Evolutionary conservation across 495 filamentous ascomycete species (phyloP).

Genomic region (Cercophora newfieldiana): DNA sequence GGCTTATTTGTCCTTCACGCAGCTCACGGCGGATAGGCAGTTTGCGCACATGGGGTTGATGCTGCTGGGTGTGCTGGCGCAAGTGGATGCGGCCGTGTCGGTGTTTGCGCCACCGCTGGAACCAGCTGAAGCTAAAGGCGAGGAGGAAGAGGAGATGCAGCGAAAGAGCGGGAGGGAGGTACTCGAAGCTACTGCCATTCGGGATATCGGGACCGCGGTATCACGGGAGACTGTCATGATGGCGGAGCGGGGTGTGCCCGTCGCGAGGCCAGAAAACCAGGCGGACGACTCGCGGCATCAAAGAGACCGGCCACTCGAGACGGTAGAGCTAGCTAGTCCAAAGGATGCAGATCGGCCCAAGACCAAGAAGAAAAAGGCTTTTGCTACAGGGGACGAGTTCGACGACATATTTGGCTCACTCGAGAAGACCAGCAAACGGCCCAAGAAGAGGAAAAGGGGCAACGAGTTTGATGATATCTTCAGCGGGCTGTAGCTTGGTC

Average conservation of each 20-base stretch:
- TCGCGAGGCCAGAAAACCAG: conserved; percentile 1
- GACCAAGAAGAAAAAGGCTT: conserved; percentile 16
- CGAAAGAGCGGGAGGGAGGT: conserved; percentile 35
- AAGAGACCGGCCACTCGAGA: not conserved
- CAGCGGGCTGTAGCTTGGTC: conserved; percentile 11
- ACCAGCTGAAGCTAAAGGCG: not conserved
- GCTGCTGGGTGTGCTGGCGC: conserved; percentile 64
- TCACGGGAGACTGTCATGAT: conserved; percentile 4
- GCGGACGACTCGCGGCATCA: not conserved
- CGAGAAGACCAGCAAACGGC: conserved; percentile 19
- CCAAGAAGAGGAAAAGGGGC: conserved; percentile 29
- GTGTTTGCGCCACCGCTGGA: conserved; percentile 21
- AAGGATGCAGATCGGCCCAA: not conserved
- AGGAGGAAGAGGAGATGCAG: conserved; percentile 17
- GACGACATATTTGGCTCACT: conserved; percentile 38
- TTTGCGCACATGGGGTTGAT: conserved; percentile 79
- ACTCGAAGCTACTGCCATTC: conserved; percentile 5
- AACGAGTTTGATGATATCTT: conserved; percentile 41
- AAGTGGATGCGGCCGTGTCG: conserved; percentile 48
- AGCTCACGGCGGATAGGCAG: conserved; percentile 67
- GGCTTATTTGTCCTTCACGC: conserved; percentile 59
- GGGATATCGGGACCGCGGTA: not conserved
- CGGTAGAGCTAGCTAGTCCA: not conserved
- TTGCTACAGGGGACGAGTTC: conserved; percentile 29
- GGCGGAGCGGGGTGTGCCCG: not conserved